Percentiles rank a stretch among this genome's conserved stretches.
Conservation (phyloP, 164 flowering plant species). For the Piper longum region DNA sequence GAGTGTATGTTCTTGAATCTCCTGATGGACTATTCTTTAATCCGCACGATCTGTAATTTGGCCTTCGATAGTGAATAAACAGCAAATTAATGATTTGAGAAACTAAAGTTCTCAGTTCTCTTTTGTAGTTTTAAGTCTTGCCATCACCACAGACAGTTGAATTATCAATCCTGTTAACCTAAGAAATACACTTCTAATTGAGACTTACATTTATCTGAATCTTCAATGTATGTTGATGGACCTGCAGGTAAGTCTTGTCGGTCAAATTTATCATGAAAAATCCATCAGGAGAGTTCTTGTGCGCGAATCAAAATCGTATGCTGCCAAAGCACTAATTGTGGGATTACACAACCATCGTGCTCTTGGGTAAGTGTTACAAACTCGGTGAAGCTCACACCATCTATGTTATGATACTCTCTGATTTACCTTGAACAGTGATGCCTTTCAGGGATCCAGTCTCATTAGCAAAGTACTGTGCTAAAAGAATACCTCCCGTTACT, state of each 20-base stretch:
- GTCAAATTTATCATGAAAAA: slow-evolving; percentile 22
- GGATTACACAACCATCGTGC: slow-evolving; percentile 33
- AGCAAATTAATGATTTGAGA: no score
- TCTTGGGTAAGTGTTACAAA: slow-evolving; percentile 35
- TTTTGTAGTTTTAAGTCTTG: no score
- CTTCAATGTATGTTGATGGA: background rate
- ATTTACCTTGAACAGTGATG: slow-evolving; percentile 14
- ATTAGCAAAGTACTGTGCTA: slow-evolving; percentile 56
- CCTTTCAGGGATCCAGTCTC: slow-evolving; percentile 47
- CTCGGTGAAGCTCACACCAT: background rate
- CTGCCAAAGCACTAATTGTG: slow-evolving; percentile 38
- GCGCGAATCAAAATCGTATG: slow-evolving; percentile 44
- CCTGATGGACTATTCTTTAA: no score
- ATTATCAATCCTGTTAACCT: no score
- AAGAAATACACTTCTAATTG: no score
- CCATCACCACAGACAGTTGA: no score
- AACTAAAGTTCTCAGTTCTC: no score
- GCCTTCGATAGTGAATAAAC: no score
- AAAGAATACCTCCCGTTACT: slow-evolving; percentile 36
- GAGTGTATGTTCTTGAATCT: slow-evolving; percentile 30
- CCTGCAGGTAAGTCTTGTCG: slow-evolving; percentile 57
- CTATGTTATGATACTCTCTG: slow-evolving; percentile 4
- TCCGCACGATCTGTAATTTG: no score
- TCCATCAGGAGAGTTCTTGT: slow-evolving; percentile 15
- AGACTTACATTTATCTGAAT: background rate